Conservation (phyloP, 2,329 filamentous ascomycete species). For the Rosellinia necatrix region DNA sequence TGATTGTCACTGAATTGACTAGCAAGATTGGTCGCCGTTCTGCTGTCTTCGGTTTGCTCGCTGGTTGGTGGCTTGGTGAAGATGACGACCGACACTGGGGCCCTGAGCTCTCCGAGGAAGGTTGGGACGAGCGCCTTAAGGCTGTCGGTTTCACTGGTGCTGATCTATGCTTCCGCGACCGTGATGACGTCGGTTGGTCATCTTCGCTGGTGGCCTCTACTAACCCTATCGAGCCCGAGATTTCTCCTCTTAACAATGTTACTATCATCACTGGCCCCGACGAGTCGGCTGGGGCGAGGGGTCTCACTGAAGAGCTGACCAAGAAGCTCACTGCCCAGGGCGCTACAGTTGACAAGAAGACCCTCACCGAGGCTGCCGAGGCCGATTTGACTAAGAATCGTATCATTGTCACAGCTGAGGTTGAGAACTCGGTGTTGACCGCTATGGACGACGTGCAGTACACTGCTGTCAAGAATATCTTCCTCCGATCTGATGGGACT, state of each 20-base stretch:
- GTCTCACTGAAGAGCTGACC: slow-evolving; percentile 29
- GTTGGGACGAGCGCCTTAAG: slow-evolving; percentile 37
- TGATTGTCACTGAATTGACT: slow-evolving; percentile 39
- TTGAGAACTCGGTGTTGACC: slow-evolving; percentile 37
- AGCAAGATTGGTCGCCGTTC: slow-evolving; percentile 37
- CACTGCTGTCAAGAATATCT: slow-evolving; percentile 35
- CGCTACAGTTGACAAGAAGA: slow-evolving; percentile 31
- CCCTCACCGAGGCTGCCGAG: slow-evolving; percentile 27
- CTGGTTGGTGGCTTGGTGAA: slow-evolving; percentile 42
- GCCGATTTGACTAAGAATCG: slow-evolving; percentile 33
- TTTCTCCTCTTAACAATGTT: slow-evolving; percentile 31
- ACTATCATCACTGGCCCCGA: slow-evolving; percentile 33
- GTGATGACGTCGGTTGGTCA: slow-evolving; percentile 36
- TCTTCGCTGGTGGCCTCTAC: slow-evolving; percentile 36
- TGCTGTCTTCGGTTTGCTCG: slow-evolving; percentile 40
- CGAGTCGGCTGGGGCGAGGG: slow-evolving; percentile 28
- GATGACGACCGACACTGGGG: slow-evolving; percentile 38
- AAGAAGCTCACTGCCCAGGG: slow-evolving; percentile 30
- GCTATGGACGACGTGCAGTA: slow-evolving; percentile 31
- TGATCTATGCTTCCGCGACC: slow-evolving; percentile 38
- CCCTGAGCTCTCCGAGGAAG: slow-evolving; percentile 35
- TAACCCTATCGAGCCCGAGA: slow-evolving; percentile 29
- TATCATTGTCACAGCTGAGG: slow-evolving; percentile 36
- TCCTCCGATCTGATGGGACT: slow-evolving; percentile 34
- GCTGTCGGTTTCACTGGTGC: slow-evolving; percentile 35